Percentiles rank a stretch among this genome's conserved stretches.
Conservation (phyloP, 495 filamentous ascomycete species). For the Friedmanniomyces simplex region DNA sequence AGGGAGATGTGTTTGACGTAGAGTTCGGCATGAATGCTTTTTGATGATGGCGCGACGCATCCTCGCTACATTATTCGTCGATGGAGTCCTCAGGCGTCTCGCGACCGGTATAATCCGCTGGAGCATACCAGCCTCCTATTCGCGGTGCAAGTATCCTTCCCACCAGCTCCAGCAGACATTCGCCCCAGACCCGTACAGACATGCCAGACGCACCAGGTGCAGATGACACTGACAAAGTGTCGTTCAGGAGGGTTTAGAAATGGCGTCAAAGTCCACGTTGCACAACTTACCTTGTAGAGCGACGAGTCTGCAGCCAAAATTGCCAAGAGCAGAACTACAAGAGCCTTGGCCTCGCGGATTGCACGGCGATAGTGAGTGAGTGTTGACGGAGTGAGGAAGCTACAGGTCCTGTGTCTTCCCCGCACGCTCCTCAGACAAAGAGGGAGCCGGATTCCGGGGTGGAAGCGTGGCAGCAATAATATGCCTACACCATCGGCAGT, state of each 20-base stretch:
- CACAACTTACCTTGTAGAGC: background rate
- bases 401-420: background rate
- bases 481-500: background rate
- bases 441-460: background rate
- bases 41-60: background rate
- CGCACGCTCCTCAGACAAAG: background rate
- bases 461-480: background rate
- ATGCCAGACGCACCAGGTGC: no score
- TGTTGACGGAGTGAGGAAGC: background rate
- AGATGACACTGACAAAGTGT: no score
- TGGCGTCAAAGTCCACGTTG: background rate
- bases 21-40: slow-evolving; percentile 15
- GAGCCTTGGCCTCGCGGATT: background rate
- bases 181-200: no score
- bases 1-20: slow-evolving; percentile 12
- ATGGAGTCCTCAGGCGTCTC: background rate
- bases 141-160: slow-evolving; percentile 31
- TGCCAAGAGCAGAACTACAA: background rate
- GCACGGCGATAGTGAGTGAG: background rate
- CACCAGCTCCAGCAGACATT: no score
- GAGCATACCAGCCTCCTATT: background rate
- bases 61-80: no score
- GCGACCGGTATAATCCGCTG: no score
- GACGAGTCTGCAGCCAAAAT: background rate
- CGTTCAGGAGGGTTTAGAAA: background rate